Evolutionary conservation across 257 asterid species (phyloP).

Genomic region (Capsicum chinense): DNA sequence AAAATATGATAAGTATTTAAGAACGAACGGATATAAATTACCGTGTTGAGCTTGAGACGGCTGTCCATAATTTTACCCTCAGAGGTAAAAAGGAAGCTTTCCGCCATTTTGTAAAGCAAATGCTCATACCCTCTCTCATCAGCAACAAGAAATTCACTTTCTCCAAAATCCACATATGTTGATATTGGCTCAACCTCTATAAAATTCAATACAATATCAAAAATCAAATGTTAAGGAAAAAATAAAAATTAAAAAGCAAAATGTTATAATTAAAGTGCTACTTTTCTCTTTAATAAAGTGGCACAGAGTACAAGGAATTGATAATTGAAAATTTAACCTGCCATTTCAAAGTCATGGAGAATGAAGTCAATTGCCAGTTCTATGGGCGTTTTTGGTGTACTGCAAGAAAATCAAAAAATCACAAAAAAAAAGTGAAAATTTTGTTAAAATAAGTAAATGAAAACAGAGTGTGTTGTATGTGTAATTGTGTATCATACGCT

Average conservation of each 20-base stretch:
- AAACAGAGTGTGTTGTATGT: not conserved
- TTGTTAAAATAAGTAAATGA: not conserved
- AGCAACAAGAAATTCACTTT: constrained; percentile 78
- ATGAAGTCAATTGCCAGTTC: constrained; percentile 96
- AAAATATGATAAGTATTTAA: no score
- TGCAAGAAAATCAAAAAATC: constrained; percentile 28
- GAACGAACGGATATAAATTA: constrained; percentile 31
- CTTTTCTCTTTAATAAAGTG: not conserved
- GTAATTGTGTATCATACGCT: constrained; percentile 40
- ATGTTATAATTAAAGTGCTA: not conserved
- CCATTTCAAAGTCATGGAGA: constrained; percentile 97
- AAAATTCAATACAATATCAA: constrained; percentile 25
- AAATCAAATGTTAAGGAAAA: not conserved
- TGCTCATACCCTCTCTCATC: constrained; percentile 94
- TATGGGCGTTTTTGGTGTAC: constrained; percentile 77
- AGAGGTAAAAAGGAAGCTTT: constrained; percentile 57
- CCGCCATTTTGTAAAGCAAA: constrained; percentile 74
- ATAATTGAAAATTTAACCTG: constrained; percentile 57
- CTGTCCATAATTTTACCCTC: constrained; percentile 66
- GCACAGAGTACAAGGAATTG: not conserved
- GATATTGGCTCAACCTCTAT: constrained; percentile 95
- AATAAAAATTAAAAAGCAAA: not conserved
- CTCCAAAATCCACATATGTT: constrained; percentile 87
- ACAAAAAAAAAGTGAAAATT: not conserved
- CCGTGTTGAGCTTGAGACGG: constrained; percentile 84